A percentile compares a stretch with the other conserved stretches of the same genome.
Conservation (phyloP, 805 yeast genomes). For the Kodamaea lidongshanica region DNA sequence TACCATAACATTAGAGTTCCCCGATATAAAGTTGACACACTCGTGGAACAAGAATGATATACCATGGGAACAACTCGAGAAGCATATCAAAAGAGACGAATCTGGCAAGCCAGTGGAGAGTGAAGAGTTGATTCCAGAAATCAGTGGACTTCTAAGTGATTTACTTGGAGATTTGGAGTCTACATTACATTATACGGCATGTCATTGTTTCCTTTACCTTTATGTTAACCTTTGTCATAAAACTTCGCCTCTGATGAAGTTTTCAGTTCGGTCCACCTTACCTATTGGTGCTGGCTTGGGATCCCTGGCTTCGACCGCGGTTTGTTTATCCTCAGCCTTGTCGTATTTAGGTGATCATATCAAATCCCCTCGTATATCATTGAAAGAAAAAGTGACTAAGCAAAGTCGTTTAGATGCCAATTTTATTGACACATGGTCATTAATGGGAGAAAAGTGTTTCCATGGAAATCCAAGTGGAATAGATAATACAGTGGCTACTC, state of each 20-base stretch:
- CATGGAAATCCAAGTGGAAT: slow-evolving; percentile 97
- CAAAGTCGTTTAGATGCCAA: slow-evolving; percentile 35
- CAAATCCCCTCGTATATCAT: slow-evolving; percentile 26
- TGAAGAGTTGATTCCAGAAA: slow-evolving; percentile 54
- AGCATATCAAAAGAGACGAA: slow-evolving; percentile 14
- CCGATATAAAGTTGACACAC: slow-evolving; percentile 66
- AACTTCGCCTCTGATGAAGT: slow-evolving; percentile 45
- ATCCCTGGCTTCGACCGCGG: slow-evolving; percentile 86
- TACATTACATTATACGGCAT: slow-evolving; percentile 67
- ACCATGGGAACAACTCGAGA: slow-evolving; percentile 49
- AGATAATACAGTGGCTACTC: slow-evolving; percentile 92
- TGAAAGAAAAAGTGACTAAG: slow-evolving; percentile 26
- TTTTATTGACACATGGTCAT: slow-evolving; percentile 82
- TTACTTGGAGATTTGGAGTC: slow-evolving; percentile 42
- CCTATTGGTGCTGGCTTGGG: slow-evolving; percentile 98
- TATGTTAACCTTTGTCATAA: slow-evolving; percentile 53
- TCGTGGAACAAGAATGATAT: slow-evolving; percentile 57
- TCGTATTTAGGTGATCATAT: slow-evolving; percentile 55
- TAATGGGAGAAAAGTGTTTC: slow-evolving; percentile 88
- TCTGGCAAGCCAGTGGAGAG: slow-evolving; percentile 28
- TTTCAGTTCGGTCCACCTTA: slow-evolving; percentile 70
- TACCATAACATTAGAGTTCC: slow-evolving; percentile 60
- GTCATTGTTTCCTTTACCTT: slow-evolving; percentile 77
- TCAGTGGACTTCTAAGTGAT: slow-evolving; percentile 44
- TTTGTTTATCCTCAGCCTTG: slow-evolving; percentile 73